Conservation (phyloP, 495 filamentous ascomycete genomes). For the Ramalina intermedia region DNA sequence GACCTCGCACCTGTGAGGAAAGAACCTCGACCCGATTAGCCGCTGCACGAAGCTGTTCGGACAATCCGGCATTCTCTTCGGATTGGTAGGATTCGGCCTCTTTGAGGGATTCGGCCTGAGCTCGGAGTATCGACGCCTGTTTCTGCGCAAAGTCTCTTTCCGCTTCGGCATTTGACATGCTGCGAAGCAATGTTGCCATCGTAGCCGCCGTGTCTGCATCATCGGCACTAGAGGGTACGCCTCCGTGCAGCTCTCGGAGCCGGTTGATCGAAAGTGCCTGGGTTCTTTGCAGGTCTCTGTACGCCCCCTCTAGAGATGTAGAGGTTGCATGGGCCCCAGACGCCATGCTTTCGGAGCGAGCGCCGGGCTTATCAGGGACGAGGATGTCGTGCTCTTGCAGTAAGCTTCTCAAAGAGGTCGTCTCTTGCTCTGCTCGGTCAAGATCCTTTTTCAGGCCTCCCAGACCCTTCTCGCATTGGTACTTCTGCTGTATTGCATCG, state of each 20-base stretch:
- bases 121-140: conserved; percentile 43
- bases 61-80: conserved; percentile 44
- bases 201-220: conserved; percentile 16
- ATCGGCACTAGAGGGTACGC: conserved; percentile 15
- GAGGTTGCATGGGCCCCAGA: conserved; percentile 44
- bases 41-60: conserved; percentile 51
- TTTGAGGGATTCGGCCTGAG: conserved; percentile 47
- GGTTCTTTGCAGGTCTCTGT: conserved; percentile 57
- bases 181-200: conserved; percentile 47
- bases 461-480: conserved; percentile 87
- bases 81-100: conserved; percentile 47
- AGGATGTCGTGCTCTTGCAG: conserved; percentile 80
- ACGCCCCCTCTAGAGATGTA: conserved; percentile 62
- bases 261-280: conserved; percentile 31
- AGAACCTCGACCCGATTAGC: conserved; percentile 66
- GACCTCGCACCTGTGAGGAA: conserved; percentile 56
- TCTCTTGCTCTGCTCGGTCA: conserved; percentile 89
- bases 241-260: conserved; percentile 22
- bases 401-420: conserved; percentile 58
- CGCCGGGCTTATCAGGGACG: conserved; percentile 34
- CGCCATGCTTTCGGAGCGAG: conserved; percentile 24
- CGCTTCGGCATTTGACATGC: conserved; percentile 48
- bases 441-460: conserved; percentile 92
- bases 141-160: conserved; percentile 57
- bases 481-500: conserved; percentile 92